These are phyloP conservation scores for Trichoderma sp. DNA, from an alignment of 2,329 filamentous ascomycete species.

Conservation along the genomic window DNA sequence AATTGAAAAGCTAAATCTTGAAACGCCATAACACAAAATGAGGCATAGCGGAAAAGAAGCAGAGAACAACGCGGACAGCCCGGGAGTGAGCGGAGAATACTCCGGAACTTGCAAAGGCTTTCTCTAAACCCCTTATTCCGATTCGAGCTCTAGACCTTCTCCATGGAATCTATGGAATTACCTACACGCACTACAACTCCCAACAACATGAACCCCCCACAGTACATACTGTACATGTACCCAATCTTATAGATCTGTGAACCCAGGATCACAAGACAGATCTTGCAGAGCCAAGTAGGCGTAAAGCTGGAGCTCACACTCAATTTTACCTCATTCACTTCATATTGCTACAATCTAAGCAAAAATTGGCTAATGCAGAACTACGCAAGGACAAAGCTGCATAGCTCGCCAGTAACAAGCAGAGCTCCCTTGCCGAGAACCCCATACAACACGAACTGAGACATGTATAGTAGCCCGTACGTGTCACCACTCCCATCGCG, in stretches of 20 bases:
- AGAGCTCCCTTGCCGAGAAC: neutral
- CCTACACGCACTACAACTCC: neutral
- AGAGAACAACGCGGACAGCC: neutral
- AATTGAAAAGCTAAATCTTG: neutral
- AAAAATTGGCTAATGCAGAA: neutral
- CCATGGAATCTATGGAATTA: no score
- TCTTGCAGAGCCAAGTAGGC: neutral
- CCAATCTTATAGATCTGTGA: neutral
- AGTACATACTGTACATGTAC: no score
- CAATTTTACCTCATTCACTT: neutral
- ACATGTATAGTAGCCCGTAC: neutral
- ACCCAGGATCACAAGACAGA: neutral
- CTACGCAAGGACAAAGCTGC: no score
- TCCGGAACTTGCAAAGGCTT: neutral
- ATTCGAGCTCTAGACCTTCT: neutral
- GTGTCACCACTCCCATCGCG: neutral
- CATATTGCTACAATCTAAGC: neutral
- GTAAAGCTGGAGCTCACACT: neutral
- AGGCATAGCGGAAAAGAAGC: neutral
- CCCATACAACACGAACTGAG: neutral
- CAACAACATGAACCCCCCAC: no score
- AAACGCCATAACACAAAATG: neutral
- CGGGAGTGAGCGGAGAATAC: neutral
- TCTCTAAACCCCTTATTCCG: neutral
- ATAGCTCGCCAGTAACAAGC: neutral